Evolutionary conservation across 2,329 filamentous ascomycete genomes (phyloP).

Genomic region (Aaosphaeria arxii): DNA sequence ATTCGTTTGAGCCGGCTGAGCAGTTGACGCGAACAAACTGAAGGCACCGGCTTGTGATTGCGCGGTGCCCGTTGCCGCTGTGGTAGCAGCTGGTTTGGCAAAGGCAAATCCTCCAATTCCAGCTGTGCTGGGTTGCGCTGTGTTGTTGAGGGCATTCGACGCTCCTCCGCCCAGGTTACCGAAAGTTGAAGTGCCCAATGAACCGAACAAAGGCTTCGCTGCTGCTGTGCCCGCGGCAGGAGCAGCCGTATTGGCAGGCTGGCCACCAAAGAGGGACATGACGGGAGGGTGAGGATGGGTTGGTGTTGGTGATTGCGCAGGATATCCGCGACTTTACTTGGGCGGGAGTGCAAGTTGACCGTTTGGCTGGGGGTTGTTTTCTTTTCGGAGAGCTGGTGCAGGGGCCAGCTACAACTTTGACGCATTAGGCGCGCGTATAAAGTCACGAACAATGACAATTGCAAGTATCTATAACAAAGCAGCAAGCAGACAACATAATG

Average conservation of each 20-base stretch:
- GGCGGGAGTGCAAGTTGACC: background rate
- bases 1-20: conserved; percentile 8
- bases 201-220: conserved; percentile 26
- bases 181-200: conserved; percentile 23
- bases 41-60: too few species aligned
- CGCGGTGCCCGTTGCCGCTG: conserved; percentile 15
- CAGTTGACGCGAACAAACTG: too few species aligned
- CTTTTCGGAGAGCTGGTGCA: conserved; percentile 11
- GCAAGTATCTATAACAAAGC: too few species aligned
- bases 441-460: too few species aligned
- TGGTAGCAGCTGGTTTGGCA: conserved; percentile 33
- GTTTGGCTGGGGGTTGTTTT: conserved; percentile 9
- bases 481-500: too few species aligned
- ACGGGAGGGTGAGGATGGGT: conserved; percentile 8
- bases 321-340: conserved; percentile 12
- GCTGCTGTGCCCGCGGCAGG: conserved; percentile 22
- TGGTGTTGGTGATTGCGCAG: conserved; percentile 24
- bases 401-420: background rate
- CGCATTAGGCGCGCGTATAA: conserved; percentile 1
- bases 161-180: conserved; percentile 22
- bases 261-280: conserved; percentile 26
- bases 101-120: conserved; percentile 27
- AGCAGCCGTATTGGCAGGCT: conserved; percentile 19
- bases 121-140: conserved; percentile 24
- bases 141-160: conserved; percentile 17